Evolutionary conservation across 257 asterid genomes (phyloP).

Genomic region (Eucommia ulmoides): DNA sequence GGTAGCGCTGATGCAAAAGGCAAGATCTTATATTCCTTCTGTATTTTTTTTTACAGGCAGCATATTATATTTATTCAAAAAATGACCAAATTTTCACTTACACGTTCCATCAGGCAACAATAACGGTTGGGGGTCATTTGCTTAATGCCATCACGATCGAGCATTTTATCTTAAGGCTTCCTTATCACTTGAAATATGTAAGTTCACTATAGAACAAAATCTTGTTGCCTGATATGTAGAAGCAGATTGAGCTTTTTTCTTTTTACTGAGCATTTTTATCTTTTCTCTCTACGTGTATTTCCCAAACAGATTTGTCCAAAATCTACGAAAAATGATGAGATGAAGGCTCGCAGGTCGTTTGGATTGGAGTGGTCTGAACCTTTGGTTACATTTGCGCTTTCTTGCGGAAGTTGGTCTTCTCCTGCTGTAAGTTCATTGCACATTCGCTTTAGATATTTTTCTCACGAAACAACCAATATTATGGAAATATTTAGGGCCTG

Average conservation of each 20-base stretch:
- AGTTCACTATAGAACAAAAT: too few relatives aligned
- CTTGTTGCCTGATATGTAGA: too few relatives aligned
- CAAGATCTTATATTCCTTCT: constrained; percentile 17
- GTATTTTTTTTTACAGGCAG: background rate
- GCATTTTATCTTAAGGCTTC: constrained; percentile 81
- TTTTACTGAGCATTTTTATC: too few relatives aligned
- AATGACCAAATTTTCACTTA: background rate
- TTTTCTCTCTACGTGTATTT: too few relatives aligned
- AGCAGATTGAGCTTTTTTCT: too few relatives aligned
- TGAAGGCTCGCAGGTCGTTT: constrained; percentile 31
- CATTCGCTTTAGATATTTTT: too few relatives aligned
- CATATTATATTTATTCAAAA: background rate
- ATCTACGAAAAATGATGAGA: constrained; percentile 38
- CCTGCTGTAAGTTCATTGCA: constrained; percentile 60
- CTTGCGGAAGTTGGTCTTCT: constrained; percentile 91
- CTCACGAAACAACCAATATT: too few relatives aligned
- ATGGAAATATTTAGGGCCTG: background rate
- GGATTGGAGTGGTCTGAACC: constrained; percentile 92
- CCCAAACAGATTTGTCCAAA: constrained; percentile 42
- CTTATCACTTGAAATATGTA: constrained; percentile 68
- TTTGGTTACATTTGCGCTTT: constrained; percentile 72
- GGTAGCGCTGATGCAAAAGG: constrained; percentile 66
- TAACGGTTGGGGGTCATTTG: constrained; percentile 56
- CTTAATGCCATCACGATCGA: constrained; percentile 66
- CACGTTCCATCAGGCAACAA: constrained; percentile 42